These are phyloP conservation scores for Capsicum baccatum DNA, from an alignment of 257 asterid species.

Conservation along the genomic window DNA sequence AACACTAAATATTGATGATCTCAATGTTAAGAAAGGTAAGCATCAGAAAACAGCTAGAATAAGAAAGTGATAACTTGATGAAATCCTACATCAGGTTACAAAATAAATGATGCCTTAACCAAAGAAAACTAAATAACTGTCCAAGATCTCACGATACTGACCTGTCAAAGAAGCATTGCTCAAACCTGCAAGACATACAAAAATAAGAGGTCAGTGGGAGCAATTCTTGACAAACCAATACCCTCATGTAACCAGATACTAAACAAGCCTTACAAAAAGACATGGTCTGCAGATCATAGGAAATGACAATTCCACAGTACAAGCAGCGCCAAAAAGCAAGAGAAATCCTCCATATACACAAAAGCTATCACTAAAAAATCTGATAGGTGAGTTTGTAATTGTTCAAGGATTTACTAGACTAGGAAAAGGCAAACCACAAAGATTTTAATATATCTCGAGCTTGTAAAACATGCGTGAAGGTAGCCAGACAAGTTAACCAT, in stretches of 20 bases:
- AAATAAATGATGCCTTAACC: conserved; percentile 2
- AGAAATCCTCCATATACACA: background rate
- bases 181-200: conserved; percentile 66
- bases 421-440: background rate
- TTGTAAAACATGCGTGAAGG: background rate
- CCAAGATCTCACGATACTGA: conserved; percentile 31
- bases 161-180: conserved; percentile 75
- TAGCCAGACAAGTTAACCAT: background rate
- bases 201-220: conserved; percentile 30
- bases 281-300: conserved; percentile 23
- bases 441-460: background rate
- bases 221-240: conserved; percentile 27
- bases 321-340: background rate
- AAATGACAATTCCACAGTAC: conserved; percentile 9
- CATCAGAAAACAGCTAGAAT: background rate
- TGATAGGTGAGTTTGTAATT: background rate
- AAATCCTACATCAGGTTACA: background rate
- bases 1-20: background rate
- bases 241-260: conserved; percentile 29
- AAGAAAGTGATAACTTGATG: background rate
- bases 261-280: conserved; percentile 15
- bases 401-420: background rate
- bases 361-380: conserved; percentile 36
- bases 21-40: conserved; percentile 17
- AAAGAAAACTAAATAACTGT: background rate